A percentile compares a stretch with the other conserved stretches of the same genome.
These are phyloP conservation scores for Phanerochaete sordida DNA, from an alignment of 768 basidiomycete species.

Conservation along the genomic window DNA sequence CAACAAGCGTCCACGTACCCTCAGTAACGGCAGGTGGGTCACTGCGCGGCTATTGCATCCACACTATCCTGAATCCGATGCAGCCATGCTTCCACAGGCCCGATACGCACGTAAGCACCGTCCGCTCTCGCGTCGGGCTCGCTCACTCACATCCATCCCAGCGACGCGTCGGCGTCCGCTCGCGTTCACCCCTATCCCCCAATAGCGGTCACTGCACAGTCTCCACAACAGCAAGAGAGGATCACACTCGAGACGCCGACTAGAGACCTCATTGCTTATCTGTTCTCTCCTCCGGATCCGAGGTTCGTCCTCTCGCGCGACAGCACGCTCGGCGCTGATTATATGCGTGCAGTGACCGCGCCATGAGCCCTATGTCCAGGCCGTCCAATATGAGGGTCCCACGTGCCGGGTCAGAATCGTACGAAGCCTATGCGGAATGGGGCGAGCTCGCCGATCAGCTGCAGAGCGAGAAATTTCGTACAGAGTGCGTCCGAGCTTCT, in stretches of 20 bases:
- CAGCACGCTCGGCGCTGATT: not conserved
- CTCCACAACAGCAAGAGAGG: slow-evolving; percentile 16
- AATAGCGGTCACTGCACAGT: not conserved
- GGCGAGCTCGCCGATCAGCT: slow-evolving; percentile 71
- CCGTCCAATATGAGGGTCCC: slow-evolving; percentile 5
- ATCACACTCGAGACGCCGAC: slow-evolving; percentile 60
- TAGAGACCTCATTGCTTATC: slow-evolving; percentile 62
- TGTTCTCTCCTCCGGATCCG: slow-evolving; percentile 72
- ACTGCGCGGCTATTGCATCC: not conserved
- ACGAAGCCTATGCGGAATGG: slow-evolving; percentile 57
- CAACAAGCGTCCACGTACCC: slow-evolving; percentile 63
- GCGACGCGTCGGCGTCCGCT: slow-evolving; percentile 2
- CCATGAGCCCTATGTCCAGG: not conserved
- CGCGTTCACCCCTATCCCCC: slow-evolving; percentile 20
- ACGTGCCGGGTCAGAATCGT: slow-evolving; percentile 13
- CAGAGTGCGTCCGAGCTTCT: slow-evolving; percentile 62
- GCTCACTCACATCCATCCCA: not conserved
- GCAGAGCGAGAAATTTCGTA: slow-evolving; percentile 68
- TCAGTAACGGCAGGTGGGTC: slow-evolving; percentile 32
- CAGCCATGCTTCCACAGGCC: slow-evolving; percentile 7
- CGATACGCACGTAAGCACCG: slow-evolving; percentile 13
- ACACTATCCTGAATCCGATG: not conserved
- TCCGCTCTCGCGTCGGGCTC: not conserved
- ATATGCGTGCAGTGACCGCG: not conserved
- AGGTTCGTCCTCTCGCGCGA: slow-evolving; percentile 22